Base-by-base conservation (phyloP, 441 rosid genomes). In the Kokia cookei region DNA sequence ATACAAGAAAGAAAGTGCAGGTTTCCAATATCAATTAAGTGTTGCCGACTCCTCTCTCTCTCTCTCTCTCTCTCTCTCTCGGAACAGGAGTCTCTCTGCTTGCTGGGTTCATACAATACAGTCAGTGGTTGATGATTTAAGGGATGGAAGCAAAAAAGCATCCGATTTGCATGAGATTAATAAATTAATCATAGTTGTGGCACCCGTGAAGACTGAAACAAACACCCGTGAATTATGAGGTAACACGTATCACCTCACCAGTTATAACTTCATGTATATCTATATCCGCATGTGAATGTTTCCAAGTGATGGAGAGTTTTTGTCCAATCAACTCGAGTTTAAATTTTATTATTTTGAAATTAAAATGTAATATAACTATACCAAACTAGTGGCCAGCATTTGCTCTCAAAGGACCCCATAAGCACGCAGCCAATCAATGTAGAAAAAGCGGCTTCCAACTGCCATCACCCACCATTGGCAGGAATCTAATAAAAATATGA, bases 221-320 rank as follows among this genome's bases (percentile, higher is more conserved):
- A 69, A 76, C 72, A 75, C 86, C 88, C 87, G 86, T 88, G 90
- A 80, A 75, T 72, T 79, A 71, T 42, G 3, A 17, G 27, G 29
- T 2, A 75, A 74, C 82, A 78, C 80, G 81, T 78, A 82, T 60
- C 77, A 1, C 0, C 11, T 57, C 42, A n/a, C 42, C 19, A 3
- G 48, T 27, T 48, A 19, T 19, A 19, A 19, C 0, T 19, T 19
- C 22, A 19, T n/a, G 53, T 59, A 48, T 57, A 19, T 27, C 19
- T 22, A 3, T n/a, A n/a, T 24, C 51, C 19, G 68, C 68, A 63
- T n/a, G 68, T 63, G 68, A 63, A 17, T 37, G 35, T 17, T n/a
- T 10, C 43, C 7, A 40, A 7, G 10, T 2, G 43, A 37, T 7
- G 43, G 43, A 7, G 9, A 37, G 42, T 37, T 7, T 37, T 37